These are phyloP conservation scores for Mycosphaerella sp. DNA, from an alignment of 2,329 filamentous ascomycete genomes.

Conservation along the genomic window DNA sequence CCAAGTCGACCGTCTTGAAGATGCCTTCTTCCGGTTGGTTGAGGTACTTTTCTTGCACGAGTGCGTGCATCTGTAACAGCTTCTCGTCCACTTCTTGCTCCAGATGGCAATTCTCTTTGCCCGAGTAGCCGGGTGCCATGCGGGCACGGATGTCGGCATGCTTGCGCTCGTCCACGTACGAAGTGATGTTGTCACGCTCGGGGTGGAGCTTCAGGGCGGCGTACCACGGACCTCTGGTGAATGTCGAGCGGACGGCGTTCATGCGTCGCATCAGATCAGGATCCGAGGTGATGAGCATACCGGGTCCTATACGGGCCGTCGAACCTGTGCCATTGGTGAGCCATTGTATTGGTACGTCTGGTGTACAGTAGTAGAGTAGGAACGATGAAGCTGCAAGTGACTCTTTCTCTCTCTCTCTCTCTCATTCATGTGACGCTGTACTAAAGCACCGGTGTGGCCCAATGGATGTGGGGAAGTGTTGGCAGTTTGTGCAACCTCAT, in stretches of 20 bases:
- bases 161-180: conserved; percentile 34
- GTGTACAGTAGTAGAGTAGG: neutral
- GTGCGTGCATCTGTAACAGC: conserved; percentile 31
- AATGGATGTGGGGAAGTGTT: neutral
- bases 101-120: conserved; percentile 36
- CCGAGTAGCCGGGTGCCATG: conserved; percentile 37
- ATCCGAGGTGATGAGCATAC: conserved; percentile 35
- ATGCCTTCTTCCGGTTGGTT: conserved; percentile 27
- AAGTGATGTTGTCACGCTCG: conserved; percentile 37
- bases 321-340: conserved; percentile 27
- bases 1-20: conserved; percentile 34
- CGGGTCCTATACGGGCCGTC: conserved; percentile 35
- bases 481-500: conserved; percentile 11
- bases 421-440: neutral
- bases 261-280: conserved; percentile 35
- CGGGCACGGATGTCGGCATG: conserved; percentile 35
- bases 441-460: neutral
- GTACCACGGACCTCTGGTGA: conserved; percentile 35
- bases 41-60: conserved; percentile 33
- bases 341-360: neutral
- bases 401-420: neutral
- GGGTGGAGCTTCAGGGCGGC: conserved; percentile 36
- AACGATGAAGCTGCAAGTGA: neutral
- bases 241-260: conserved; percentile 35
- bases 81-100: conserved; percentile 36